phyloP scores from a whole-genome alignment of 2,329 filamentous ascomycete species.

The Fonsecaea monophora region DNA sequence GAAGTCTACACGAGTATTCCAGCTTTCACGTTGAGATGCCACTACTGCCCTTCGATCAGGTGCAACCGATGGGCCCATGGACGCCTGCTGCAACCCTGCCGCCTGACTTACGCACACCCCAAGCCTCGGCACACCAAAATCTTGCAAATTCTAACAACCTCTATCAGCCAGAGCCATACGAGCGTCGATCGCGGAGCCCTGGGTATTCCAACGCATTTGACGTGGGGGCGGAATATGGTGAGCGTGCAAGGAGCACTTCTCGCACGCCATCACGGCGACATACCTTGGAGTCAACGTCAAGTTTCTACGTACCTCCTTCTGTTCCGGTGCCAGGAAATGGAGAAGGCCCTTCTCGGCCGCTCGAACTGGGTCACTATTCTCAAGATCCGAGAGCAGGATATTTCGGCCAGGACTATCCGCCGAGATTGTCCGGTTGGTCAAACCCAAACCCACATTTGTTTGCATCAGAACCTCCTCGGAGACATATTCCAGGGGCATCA shows the following conservation, averaged over 20 bases:
- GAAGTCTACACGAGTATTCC: constrained; percentile 40
- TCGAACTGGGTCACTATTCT: constrained; percentile 30
- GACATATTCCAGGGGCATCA: constrained; percentile 27
- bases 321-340: constrained; percentile 27
- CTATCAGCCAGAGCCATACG: constrained; percentile 24
- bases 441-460: constrained; percentile 22
- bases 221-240: constrained; percentile 28
- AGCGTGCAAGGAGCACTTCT: constrained; percentile 32
- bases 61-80: constrained; percentile 38
- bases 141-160: constrained; percentile 19
- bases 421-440: constrained; percentile 25
- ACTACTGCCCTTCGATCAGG: constrained; percentile 36
- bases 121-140: constrained; percentile 30
- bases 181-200: constrained; percentile 32
- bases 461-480: constrained; percentile 22
- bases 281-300: constrained; percentile 32
- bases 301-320: constrained; percentile 31
- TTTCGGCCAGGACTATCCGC: constrained; percentile 31
- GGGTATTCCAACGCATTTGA: constrained; percentile 23
- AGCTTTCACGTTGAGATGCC: constrained; percentile 41
- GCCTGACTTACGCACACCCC: constrained; percentile 27
- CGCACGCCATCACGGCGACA: constrained; percentile 37
- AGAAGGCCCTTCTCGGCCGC: constrained; percentile 28
- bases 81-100: constrained; percentile 35
- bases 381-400: constrained; percentile 29